Percentiles rank a stretch among this genome's conserved stretches.
phyloP scores from a whole-genome alignment of 2,329 filamentous ascomycete genomes.

The Pseudopithomyces maydicus region DNA sequence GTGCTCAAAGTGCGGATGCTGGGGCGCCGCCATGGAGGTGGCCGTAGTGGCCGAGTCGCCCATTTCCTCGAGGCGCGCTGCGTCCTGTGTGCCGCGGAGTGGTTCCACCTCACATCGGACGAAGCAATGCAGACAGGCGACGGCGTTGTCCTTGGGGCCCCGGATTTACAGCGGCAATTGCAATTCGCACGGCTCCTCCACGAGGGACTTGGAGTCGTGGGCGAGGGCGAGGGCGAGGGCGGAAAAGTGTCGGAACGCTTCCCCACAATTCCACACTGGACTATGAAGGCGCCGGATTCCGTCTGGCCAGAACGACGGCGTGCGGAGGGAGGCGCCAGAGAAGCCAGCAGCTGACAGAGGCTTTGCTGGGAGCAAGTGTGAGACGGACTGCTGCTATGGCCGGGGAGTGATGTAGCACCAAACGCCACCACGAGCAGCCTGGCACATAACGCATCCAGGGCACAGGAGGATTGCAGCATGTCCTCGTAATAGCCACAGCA shows the following conservation, averaged over 20 bases:
- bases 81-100: conserved; percentile 24
- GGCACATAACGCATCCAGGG: conserved; percentile 16
- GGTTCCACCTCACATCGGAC: conserved; percentile 29
- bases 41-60: conserved; percentile 31
- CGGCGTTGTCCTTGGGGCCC: neutral
- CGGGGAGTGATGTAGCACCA: conserved; percentile 17
- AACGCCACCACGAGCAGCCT: conserved; percentile 10
- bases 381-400: conserved; percentile 18
- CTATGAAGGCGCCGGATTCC: neutral
- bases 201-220: neutral
- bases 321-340: neutral
- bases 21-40: conserved; percentile 32
- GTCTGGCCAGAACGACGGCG: conserved; percentile 14
- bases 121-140: neutral
- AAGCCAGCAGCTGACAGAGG: neutral
- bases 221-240: neutral
- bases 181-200: neutral
- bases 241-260: conserved; percentile 4
- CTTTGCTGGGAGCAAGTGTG: conserved; percentile 10
- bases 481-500: conserved; percentile 25
- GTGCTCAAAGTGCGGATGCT: conserved; percentile 34
- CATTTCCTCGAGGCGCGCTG: conserved; percentile 30
- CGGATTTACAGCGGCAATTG: neutral
- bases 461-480: conserved; percentile 22
- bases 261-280: neutral